These are phyloP conservation scores for Calonectria pteridis DNA, from an alignment of 2,329 filamentous ascomycete species.

Conservation along the genomic window DNA sequence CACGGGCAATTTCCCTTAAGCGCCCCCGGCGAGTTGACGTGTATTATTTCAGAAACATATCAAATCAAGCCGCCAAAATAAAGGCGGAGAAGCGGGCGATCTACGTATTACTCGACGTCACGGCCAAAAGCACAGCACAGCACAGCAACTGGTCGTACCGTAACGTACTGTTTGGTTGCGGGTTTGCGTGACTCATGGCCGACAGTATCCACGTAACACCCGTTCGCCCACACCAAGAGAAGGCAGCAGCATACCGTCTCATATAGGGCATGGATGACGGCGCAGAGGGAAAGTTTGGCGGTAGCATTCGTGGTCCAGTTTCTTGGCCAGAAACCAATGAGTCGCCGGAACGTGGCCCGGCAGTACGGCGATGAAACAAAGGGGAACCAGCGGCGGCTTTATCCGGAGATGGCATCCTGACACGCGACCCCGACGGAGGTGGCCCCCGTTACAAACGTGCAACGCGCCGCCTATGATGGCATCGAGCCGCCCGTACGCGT, in stretches of 20 bases:
- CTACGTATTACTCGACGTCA: background rate
- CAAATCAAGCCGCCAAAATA: background rate
- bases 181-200: slow-evolving; percentile 12
- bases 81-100: background rate
- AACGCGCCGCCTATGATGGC: background rate
- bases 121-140: background rate
- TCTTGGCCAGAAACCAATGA: slow-evolving; percentile 13
- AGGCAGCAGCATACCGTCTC: slow-evolving; percentile 5
- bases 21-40: slow-evolving; percentile 17
- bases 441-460: slow-evolving; percentile 24
- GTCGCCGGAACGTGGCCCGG: slow-evolving; percentile 20
- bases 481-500: background rate
- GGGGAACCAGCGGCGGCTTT: slow-evolving; percentile 15
- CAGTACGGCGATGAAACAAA: slow-evolving; percentile 20
- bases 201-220: slow-evolving; percentile 15
- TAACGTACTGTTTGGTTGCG: slow-evolving; percentile 2
- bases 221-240: background rate
- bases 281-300: slow-evolving; percentile 1
- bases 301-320: background rate
- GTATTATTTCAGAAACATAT: slow-evolving; percentile 6
- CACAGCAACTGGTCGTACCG: background rate
- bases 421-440: slow-evolving; percentile 13
- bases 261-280: slow-evolving; percentile 20
- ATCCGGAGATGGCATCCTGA: slow-evolving; percentile 18
- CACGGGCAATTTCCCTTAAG: background rate